These are phyloP conservation scores for Penicillium macrosclerotiorum DNA, from an alignment of 495 filamentous ascomycete genomes.

Conservation along the genomic window DNA sequence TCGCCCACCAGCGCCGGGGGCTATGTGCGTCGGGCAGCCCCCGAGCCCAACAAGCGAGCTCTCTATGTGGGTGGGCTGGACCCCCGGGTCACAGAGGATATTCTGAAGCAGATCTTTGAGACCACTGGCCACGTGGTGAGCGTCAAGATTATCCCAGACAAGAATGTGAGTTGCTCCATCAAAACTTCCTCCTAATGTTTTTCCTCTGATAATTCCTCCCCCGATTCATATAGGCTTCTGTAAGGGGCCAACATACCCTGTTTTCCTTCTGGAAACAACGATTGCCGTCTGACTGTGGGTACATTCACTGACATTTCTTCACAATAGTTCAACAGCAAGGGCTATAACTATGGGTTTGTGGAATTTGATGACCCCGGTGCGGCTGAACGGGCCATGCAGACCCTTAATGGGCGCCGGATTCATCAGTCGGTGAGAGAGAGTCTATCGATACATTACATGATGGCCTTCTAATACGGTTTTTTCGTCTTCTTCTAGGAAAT, in stretches of 20 bases:
- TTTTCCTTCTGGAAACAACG: too few species aligned
- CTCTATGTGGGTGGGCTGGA: conserved; percentile 96
- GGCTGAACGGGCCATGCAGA: conserved; percentile 95
- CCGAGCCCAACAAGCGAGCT: conserved; percentile 97
- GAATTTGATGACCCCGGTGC: conserved; percentile 98
- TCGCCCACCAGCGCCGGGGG: conserved; percentile 78
- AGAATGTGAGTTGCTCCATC: conserved; percentile 68
- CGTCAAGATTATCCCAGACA: conserved; percentile 99
- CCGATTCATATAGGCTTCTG: too few species aligned
- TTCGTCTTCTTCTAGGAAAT: conserved; percentile 71
- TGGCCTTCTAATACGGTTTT: background rate
- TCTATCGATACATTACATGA: background rate
- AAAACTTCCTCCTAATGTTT: background rate
- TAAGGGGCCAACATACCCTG: too few species aligned
- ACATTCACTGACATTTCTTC: conserved; percentile 6
- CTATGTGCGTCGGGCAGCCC: conserved; percentile 86
- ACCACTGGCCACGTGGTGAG: conserved; percentile 97
- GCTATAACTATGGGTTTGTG: conserved; percentile 98
- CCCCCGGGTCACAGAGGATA: conserved; percentile 92
- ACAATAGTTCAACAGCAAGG: conserved; percentile 75
- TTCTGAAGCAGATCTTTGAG: conserved; percentile 97
- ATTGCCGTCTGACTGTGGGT: too few species aligned
- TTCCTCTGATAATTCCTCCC: too few species aligned
- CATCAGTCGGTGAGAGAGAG: conserved; percentile 71
- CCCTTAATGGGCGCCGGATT: conserved; percentile 89